These are phyloP conservation scores for Dispira simplex DNA, from an alignment of 192 early-diverging fungal genomes.

Conservation along the genomic window DNA sequence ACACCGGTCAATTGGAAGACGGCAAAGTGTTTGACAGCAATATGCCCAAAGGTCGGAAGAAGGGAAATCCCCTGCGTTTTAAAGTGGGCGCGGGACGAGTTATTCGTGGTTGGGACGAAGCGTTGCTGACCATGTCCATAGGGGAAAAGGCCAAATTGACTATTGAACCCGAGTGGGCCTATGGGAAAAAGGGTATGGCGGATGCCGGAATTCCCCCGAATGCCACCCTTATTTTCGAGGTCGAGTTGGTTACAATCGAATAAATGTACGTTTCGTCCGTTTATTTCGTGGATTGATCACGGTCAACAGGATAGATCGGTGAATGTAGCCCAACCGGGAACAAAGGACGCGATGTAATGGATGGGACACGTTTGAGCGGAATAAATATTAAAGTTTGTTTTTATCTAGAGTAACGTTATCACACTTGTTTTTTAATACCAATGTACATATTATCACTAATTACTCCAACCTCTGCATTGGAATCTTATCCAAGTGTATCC, in stretches of 20 bases:
- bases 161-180: constrained; percentile 43
- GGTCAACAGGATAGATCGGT: no score
- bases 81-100: constrained; percentile 41
- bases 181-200: constrained; percentile 39
- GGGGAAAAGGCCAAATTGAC: constrained; percentile 48
- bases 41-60: constrained; percentile 38
- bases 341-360: no score
- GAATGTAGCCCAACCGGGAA: no score
- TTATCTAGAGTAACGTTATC: no score
- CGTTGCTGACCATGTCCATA: constrained; percentile 42
- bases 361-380: no score
- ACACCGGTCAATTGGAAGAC: constrained; percentile 54
- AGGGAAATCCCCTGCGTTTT: constrained; percentile 49
- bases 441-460: no score
- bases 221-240: constrained; percentile 45
- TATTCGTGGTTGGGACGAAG: constrained; percentile 61
- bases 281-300: neutral
- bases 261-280: constrained; percentile 13
- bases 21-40: constrained; percentile 60
- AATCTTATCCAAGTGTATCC: no score
- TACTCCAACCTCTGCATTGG: no score
- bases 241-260: constrained; percentile 35
- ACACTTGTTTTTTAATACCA: no score
- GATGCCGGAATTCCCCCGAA: constrained; percentile 42
- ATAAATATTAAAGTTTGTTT: no score